Evolutionary conservation across 2,329 filamentous ascomycete genomes (phyloP), one percentile per base, ranked within the genome.

Genomic region (Passalora sequoiae): DNA sequence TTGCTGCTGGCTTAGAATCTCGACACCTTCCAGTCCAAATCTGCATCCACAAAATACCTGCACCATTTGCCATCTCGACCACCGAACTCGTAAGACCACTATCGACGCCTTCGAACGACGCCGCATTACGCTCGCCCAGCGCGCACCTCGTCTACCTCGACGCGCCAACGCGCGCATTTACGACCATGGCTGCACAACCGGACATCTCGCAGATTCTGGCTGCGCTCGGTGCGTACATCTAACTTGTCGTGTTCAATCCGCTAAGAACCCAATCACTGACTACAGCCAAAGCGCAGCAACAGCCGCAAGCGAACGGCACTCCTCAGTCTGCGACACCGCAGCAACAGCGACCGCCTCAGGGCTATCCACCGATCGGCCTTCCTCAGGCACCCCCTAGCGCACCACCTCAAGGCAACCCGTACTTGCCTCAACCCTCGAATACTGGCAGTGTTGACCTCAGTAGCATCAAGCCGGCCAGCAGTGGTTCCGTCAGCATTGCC

Each of bases 381-480:
- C 48, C 61, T n/a, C 65, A 67, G 12, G 62, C 63, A 44, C 70
- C 67, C 53, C 60, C 59, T 16, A 64, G 53, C 12, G 54, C 53
- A 40, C 56, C 58, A 27, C 58, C 58, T n/a, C 60, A 56, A 3
- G 50, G 54, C 21, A 43, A 47, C 13, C 40, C 47, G 6, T 62
- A 58, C 62, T 69, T 84, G 21, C 84, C 84, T 3, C 81, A 81
- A 54, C 85, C 86, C 2, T 78, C 83, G 4, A 76, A 76, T 43
- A 85, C 84, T 46, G 87, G 87, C 38, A 89, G 79, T 56, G 73
- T 94, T 50, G 87, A 94, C 61, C 68, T 94, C 40, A 89, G 83
- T 66, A 76, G 78, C 43, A 86, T 92, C 61, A 84, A 85, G 58
- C 87, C 88, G 4, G 77, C 84, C 43, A 87, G 77, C 62, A 86